A percentile compares a stretch with the other conserved stretches of the same genome.
phyloP scores from a whole-genome alignment of 108 stramenopile species.

The Aurantiochytrium sp. region DNA sequence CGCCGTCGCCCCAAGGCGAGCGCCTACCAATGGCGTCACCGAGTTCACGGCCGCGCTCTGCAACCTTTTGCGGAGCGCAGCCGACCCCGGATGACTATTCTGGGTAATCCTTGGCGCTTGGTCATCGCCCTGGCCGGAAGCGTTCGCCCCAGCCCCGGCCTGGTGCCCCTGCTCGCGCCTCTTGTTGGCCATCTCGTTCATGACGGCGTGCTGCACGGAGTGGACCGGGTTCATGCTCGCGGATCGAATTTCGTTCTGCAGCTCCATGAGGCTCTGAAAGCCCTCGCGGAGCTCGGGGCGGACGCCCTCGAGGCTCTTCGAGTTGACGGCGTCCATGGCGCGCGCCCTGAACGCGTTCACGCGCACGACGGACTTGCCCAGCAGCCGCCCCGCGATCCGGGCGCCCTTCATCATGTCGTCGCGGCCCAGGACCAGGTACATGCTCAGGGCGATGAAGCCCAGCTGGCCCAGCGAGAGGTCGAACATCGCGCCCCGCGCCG shows the following conservation, averaged over 20 bases:
- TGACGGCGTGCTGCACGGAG: neutral
- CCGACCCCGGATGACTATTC: neutral
- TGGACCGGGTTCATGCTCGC: neutral
- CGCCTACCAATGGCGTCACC: too few relatives aligned
- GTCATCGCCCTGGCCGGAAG: too few relatives aligned
- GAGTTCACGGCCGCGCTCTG: neutral
- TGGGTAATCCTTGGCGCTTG: neutral
- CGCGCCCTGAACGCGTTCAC: neutral
- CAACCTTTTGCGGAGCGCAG: neutral
- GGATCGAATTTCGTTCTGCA: constrained; percentile 4
- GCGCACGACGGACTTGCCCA: neutral
- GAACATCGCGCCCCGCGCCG: neutral
- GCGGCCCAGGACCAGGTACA: neutral
- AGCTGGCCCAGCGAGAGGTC: constrained; percentile 15
- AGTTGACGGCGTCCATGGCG: neutral
- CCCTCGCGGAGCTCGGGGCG: neutral
- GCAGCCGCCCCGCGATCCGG: neutral
- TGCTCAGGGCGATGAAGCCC: neutral
- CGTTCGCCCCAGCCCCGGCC: too few relatives aligned
- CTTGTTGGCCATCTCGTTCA: neutral
- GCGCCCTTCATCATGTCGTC: neutral
- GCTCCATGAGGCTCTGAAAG: neutral
- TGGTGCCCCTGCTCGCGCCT: too few relatives aligned
- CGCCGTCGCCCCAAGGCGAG: too few relatives aligned
- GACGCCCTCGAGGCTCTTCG: neutral